Evolutionary conservation across 140 eudicot genomes (phyloP).

Genomic region (Oenanthe javanica): DNA sequence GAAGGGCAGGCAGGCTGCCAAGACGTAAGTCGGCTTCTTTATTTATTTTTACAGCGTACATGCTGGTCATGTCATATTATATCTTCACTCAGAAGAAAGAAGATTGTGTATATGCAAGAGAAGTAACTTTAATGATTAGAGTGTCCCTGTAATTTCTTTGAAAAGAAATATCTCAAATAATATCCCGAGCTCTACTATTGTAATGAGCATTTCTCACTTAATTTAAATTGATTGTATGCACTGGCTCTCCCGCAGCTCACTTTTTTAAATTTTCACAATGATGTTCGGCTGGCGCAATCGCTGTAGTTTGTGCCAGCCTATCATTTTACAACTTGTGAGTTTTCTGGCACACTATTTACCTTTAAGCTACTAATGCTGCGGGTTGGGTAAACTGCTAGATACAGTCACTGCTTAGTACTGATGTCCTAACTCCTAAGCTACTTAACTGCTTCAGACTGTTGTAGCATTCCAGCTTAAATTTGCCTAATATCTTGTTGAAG

Average conservation of each 20-base stretch:
- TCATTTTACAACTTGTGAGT: neutral
- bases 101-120: neutral
- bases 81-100: neutral
- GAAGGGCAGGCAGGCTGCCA: conserved; percentile 99
- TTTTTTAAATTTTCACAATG: neutral
- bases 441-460: neutral
- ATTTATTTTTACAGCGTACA: neutral
- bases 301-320: neutral
- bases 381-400: neutral
- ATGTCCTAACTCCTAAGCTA: neutral
- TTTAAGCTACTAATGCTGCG: neutral
- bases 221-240: neutral
- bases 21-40: conserved; percentile 57
- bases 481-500: neutral
- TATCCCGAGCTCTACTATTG: neutral
- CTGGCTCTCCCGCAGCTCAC: neutral
- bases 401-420: neutral
- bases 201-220: neutral
- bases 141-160: neutral
- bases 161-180: neutral
- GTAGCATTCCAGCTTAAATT: neutral
- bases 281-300: neutral
- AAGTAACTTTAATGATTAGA: neutral
- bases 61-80: neutral
- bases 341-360: neutral